These are phyloP conservation scores for Kuraishia cidri DNA, from an alignment of 805 yeast genomes.

Conservation along the genomic window DNA sequence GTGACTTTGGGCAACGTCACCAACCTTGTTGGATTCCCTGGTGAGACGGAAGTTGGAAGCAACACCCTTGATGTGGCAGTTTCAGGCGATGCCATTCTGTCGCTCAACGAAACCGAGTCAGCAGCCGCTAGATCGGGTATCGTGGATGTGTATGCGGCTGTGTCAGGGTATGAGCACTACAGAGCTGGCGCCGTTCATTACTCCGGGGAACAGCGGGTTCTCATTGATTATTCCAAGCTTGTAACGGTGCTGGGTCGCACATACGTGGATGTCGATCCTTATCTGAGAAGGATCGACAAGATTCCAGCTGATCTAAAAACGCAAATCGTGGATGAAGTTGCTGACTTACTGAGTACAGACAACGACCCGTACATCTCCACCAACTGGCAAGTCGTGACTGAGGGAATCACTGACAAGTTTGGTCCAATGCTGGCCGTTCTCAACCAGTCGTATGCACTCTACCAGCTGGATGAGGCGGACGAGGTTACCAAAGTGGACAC, in stretches of 20 bases:
- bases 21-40: conserved; percentile 29
- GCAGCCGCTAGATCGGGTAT: conserved; percentile 10
- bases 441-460: conserved; percentile 24
- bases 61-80: background rate
- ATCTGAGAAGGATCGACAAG: conserved; percentile 26
- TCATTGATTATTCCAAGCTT: conserved; percentile 41
- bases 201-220: conserved; percentile 37
- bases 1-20: conserved; percentile 27
- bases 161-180: conserved; percentile 33
- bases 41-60: conserved; percentile 5
- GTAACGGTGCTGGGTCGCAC: conserved; percentile 47
- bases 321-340: conserved; percentile 26
- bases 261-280: conserved; percentile 38
- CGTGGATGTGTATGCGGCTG: conserved; percentile 17
- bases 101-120: conserved; percentile 5
- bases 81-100: background rate
- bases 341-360: conserved; percentile 14
- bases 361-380: conserved; percentile 32
- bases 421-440: conserved; percentile 35
- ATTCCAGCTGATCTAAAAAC: conserved; percentile 22
- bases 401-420: conserved; percentile 40
- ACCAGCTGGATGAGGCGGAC: conserved; percentile 2
- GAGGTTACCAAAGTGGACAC: background rate
- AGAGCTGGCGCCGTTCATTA: conserved; percentile 37
- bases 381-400: conserved; percentile 48